Percentiles rank a stretch among this genome's conserved stretches.
Evolutionary conservation across 2,329 filamentous ascomycete genomes (phyloP).

Genomic region (Aspergillus tubingensis): DNA sequence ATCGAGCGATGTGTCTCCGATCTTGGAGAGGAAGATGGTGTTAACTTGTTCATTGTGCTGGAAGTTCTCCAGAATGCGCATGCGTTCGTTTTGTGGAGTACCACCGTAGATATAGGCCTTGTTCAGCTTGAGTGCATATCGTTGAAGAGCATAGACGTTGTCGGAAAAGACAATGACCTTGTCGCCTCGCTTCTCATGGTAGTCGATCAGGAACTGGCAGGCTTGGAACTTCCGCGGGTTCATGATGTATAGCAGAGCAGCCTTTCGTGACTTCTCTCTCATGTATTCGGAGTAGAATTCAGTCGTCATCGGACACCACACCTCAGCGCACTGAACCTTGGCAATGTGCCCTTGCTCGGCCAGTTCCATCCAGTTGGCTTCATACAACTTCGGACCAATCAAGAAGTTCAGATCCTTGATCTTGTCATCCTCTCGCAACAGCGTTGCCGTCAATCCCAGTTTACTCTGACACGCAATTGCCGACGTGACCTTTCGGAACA

Average conservation of each 20-base stretch:
- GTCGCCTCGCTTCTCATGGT: constrained; percentile 90
- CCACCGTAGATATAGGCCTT: constrained; percentile 92
- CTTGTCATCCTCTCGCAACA: constrained; percentile 96
- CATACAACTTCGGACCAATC: constrained; percentile 95
- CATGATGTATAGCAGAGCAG: constrained; percentile 84
- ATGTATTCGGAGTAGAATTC: constrained; percentile 98
- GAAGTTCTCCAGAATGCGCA: constrained; percentile 88
- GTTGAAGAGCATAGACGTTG: constrained; percentile 88
- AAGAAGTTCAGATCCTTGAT: constrained; percentile 96
- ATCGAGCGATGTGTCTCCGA: constrained; percentile 97
- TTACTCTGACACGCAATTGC: constrained; percentile 95
- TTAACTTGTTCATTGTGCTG: constrained; percentile 88
- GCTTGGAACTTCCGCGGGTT: constrained; percentile 97
- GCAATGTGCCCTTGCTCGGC: constrained; percentile 97
- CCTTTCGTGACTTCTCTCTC: constrained; percentile 66
- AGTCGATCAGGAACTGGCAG: constrained; percentile 97
- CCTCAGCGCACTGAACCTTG: constrained; percentile 94
- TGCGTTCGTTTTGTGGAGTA: constrained; percentile 81
- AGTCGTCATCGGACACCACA: constrained; percentile 99
- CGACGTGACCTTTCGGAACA: constrained; percentile 92
- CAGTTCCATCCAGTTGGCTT: constrained; percentile 99
- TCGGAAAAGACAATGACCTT: constrained; percentile 99
- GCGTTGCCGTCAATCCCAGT: constrained; percentile 87
- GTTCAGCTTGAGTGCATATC: constrained; percentile 78
- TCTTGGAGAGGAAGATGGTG: constrained; percentile 94